phyloP scores from a whole-genome alignment of 2,329 filamentous ascomycete genomes.

The Grosmannia huntii region DNA sequence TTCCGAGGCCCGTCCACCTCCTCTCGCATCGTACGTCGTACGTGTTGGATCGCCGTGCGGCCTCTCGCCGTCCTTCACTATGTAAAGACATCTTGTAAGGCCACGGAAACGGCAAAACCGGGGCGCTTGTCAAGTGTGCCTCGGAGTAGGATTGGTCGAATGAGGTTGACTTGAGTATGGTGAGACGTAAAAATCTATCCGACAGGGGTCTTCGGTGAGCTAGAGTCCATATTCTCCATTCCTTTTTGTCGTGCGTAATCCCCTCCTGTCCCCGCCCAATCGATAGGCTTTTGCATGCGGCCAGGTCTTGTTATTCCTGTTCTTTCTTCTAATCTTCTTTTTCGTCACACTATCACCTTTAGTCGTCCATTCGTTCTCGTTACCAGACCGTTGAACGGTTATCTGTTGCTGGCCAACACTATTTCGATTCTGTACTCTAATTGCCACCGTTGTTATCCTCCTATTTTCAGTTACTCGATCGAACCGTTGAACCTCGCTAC shows the following conservation, averaged over 20 bases:
- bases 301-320: background rate
- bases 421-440: background rate
- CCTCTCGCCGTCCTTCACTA: background rate
- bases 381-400: conserved; percentile 10
- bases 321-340: background rate
- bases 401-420: conserved; percentile 12
- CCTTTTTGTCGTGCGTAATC: background rate
- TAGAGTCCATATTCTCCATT: no score
- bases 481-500: background rate
- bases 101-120: background rate
- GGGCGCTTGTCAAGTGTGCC: background rate
- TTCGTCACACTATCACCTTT: background rate
- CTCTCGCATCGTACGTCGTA: background rate
- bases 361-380: conserved; percentile 2
- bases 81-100: background rate
- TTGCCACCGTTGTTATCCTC: background rate
- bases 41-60: conserved; percentile 4
- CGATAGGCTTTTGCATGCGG: background rate
- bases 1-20: background rate
- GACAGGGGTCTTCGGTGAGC: background rate
- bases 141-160: background rate
- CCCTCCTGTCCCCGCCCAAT: background rate
- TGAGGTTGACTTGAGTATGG: background rate
- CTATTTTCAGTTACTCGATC: background rate
- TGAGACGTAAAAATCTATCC: background rate